Evolutionary conservation across 805 yeast species (phyloP), one percentile per base, ranked within the genome.

Genomic region (Wickerhamiella cacticola): DNA sequence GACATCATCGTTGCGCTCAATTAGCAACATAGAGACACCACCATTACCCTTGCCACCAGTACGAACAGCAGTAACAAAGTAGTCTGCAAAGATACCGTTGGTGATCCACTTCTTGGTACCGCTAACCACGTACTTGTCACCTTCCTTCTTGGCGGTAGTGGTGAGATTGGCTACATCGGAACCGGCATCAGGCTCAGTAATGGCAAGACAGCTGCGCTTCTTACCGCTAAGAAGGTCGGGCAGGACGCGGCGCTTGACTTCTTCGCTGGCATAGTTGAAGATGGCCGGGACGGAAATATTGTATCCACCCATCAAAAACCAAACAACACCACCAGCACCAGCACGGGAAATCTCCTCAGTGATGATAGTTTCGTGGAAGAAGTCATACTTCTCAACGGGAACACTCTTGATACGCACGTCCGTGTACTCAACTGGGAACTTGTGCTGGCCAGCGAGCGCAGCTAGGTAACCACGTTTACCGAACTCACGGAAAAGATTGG

Each of bases 91-190:
- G 42, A 66, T 56, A 34, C 72, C 71, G 53, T 68, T 68, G 46
- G 72, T 68, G 61, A 68, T 68, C 72, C 72, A 68, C 56, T 68
- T 68, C 60, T 68, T 68, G 48, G 65, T 66, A 33, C 72, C 72
- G 52, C 60, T 67, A 45, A 68, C 66, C 36, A 64, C 54, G 53
- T 54, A 68, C 52, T 55, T 56, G 56, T 62, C 63, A 31, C 71
- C 71, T 40, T 67, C 69, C 58, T 55, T 54, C 45, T 53, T 61
- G 33, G 72, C 72, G 7, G 65, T 53, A 26, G 71, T 64, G 41
- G 66, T 63, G 46, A 68, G 53, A 51, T 66, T 63, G 29, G 72
- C 72, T 7, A 68, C 72, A 52, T 68, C 72, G 34, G 69, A 64
- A 18, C 72, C 72, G 22, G 69, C 72, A 40, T 63, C 63, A 15